These are phyloP conservation scores for Phytophthora hibernalis DNA, from an alignment of 352 stramenopile genomes.

Conservation along the genomic window DNA sequence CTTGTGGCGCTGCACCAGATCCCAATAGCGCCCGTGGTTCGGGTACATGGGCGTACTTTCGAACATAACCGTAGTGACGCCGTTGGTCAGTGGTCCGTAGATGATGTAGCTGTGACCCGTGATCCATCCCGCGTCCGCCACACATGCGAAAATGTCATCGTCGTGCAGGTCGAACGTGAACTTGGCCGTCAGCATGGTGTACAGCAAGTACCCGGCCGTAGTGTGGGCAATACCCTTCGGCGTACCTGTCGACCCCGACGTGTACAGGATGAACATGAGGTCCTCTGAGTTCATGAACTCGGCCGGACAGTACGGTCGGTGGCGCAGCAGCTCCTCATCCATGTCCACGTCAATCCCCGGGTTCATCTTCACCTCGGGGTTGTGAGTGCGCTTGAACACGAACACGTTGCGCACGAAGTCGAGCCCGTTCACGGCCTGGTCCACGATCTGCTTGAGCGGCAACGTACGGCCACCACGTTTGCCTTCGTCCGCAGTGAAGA, in stretches of 20 bases:
- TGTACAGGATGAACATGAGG: constrained; percentile 98
- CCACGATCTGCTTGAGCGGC: constrained; percentile 96
- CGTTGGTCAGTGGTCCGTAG: constrained; percentile 96
- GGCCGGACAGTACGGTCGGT: constrained; percentile 95
- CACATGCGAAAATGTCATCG: constrained; percentile 94
- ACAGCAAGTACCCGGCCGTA: constrained; percentile 96
- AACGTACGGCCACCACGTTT: constrained; percentile 93
- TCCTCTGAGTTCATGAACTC: constrained; percentile 97
- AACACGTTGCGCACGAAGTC: constrained; percentile 94
- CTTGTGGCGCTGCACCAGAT: constrained; percentile 96
- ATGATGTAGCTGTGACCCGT: constrained; percentile 98
- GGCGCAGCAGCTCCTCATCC: constrained; percentile 85
- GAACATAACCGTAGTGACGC: constrained; percentile 97
- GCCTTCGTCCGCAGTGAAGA: constrained; percentile 94
- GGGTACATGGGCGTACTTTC: constrained; percentile 98
- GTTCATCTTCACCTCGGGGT: constrained; percentile 76
- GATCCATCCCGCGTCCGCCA: constrained; percentile 97
- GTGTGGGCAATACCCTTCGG: constrained; percentile 97
- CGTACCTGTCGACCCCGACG: constrained; percentile 94
- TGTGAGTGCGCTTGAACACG: constrained; percentile 92
- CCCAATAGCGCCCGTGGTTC: constrained; percentile 95
- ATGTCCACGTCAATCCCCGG: constrained; percentile 92
- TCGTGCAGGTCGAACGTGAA: constrained; percentile 94
- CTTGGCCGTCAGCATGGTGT: constrained; percentile 92
- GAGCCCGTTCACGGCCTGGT: constrained; percentile 90